Base-by-base conservation (phyloP, 495 filamentous ascomycete species). In the Aspergillus carlsbadensis region DNA sequence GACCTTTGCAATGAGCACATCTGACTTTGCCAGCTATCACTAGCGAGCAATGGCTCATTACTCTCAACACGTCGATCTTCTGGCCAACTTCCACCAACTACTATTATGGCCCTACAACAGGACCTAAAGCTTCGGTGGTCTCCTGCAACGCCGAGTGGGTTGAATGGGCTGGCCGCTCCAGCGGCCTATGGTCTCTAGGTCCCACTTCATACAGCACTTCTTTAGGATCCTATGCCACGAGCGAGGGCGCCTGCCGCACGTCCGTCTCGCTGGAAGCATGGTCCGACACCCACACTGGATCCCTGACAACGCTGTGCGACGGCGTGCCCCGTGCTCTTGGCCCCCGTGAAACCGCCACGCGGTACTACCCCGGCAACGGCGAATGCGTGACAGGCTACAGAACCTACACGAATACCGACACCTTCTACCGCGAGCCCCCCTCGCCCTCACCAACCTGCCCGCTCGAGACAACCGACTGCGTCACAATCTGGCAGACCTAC, bases 71-170 rank as follows among this genome's bases (percentile, higher is more conserved):
- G 0, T 41, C 60, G 14, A 45, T 68, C n/a, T 68, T 68, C 56
- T 68, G 65, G 65, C 65, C 65, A 2, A 68, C 65, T 2, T 63
- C 65, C 7, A 68, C 65, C 4, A 36, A 68, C 46, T 68, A 68
- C 51, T 65, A 52, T 22, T 68, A 68, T 33, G 65, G 65, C 2
- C 65, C 65, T 11, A 68, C 65, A 3, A 54, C 53, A n/a, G 65
- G 65, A 10, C 56, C 65, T 3, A 17, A 53, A 7, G 62, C 65
- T 5, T 56, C 65, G 3, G 62, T 40, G 5, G 65, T 68, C 8
- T 45, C 56, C 14, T 68, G 65, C 22, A 65, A 63, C 31, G 65
- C 65, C 2, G 48, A 60, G 21, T 68, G 62, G 62, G 52, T 65
- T 21, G 47, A 68, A 50, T 64, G 58, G 17, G 47, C 40, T 2